A percentile compares a stretch with the other conserved stretches of the same genome.
Conservation (phyloP, 768 basidiomycete genomes). For the Rubroboletus satanas region DNA sequence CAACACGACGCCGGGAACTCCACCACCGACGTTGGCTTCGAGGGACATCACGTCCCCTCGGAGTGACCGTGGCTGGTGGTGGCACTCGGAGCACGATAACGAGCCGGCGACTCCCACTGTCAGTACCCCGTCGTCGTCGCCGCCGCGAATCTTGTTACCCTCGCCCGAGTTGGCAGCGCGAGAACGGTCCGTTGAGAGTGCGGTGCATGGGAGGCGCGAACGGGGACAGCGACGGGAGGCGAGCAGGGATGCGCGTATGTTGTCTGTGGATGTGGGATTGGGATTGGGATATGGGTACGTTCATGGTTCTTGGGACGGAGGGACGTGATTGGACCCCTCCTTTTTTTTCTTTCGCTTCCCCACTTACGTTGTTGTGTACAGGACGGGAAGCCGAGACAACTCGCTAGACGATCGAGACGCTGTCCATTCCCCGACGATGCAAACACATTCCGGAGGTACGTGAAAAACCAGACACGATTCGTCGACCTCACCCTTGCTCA, state of each 20-base stretch:
- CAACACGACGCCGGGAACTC: conserved; percentile 25
- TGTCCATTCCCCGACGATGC: not conserved
- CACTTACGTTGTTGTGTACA: not conserved
- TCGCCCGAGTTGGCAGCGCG: conserved; percentile 25
- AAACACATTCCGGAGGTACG: not conserved
- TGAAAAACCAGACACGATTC: too few species aligned
- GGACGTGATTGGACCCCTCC: not conserved
- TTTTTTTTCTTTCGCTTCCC: not conserved
- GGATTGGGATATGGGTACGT: not conserved
- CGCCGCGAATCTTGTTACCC: conserved; percentile 8
- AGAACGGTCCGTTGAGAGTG: conserved; percentile 31
- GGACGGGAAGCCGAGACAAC: not conserved
- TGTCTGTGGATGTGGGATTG: not conserved
- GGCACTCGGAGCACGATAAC: not conserved
- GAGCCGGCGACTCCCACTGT: not conserved
- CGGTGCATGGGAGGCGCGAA: not conserved
- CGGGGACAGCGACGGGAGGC: too few species aligned
- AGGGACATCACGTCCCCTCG: conserved; percentile 52
- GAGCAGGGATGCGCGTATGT: not conserved
- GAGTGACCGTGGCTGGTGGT: not conserved
- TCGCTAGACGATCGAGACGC: not conserved
- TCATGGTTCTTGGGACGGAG: too few species aligned
- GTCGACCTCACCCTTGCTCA: too few species aligned
- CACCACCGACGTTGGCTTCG: conserved; percentile 37
- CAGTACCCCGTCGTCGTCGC: not conserved